phyloP scores from a whole-genome alignment of 1,139 yeast species.

The Debaryomycetaceae sp. region DNA sequence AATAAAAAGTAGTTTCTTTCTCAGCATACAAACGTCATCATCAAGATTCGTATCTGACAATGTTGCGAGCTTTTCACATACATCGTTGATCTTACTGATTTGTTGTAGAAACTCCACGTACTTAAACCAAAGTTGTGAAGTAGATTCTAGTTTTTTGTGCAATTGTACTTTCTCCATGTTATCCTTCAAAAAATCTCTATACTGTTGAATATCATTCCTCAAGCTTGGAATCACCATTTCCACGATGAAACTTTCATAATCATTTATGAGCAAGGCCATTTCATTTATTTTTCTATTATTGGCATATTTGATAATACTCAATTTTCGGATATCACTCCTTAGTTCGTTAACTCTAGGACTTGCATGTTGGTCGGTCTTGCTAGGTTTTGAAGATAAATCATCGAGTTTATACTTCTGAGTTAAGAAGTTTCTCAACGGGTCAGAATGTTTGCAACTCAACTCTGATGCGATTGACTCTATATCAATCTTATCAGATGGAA shows the following conservation, averaged over 20 bases:
- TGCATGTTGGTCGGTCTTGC: conserved; percentile 6
- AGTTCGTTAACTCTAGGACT: conserved; percentile 17
- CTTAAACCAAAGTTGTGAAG: conserved; percentile 12
- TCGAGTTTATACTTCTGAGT: conserved; percentile 6
- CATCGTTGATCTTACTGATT: conserved; percentile 9
- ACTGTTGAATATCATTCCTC: conserved; percentile 17
- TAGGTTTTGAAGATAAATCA: conserved; percentile 4
- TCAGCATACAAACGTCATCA: conserved; percentile 2
- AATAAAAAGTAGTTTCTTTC: conserved; percentile 5
- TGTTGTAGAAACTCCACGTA: conserved; percentile 12
- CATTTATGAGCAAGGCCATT: conserved; percentile 18
- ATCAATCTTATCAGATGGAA: conserved; percentile 4
- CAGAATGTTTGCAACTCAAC: background rate
- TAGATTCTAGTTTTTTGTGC: conserved; percentile 9
- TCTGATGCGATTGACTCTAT: background rate
- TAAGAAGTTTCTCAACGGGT: conserved; percentile 4
- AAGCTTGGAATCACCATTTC: conserved; percentile 28
- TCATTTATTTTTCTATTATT: conserved; percentile 20
- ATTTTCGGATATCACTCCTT: conserved; percentile 23
- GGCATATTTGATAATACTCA: conserved; percentile 16
- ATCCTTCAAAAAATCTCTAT: conserved; percentile 4
- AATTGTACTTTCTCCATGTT: conserved; percentile 10
- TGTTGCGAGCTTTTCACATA: conserved; percentile 9
- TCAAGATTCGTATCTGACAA: conserved; percentile 6
- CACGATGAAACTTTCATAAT: conserved; percentile 27